Evolutionary conservation across 768 basidiomycete species (phyloP).

Genomic region (Leccinum pellstonianum): DNA sequence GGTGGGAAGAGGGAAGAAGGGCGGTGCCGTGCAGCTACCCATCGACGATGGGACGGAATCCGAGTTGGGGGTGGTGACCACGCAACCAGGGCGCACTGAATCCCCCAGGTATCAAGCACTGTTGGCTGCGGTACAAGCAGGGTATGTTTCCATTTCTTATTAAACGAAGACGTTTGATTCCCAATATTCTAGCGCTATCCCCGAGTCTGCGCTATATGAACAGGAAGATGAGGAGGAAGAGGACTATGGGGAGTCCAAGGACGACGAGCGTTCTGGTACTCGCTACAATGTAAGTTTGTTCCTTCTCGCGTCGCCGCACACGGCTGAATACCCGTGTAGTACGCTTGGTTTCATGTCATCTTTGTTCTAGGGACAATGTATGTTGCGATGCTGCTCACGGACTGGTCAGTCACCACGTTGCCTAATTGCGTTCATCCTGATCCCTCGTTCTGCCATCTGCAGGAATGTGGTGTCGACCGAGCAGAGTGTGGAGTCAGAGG

Average conservation of each 20-base stretch:
- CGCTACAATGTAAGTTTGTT: conserved; percentile 78
- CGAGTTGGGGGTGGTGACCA: conserved; percentile 74
- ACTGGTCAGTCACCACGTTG: conserved; percentile 70
- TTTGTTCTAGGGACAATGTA: conserved; percentile 97
- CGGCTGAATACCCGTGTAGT: conserved; percentile 46
- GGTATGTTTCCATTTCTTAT: conserved; percentile 46
- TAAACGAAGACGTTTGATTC: not conserved
- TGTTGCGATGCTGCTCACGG: conserved; percentile 93
- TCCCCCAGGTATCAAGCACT: conserved; percentile 91
- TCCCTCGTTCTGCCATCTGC: conserved; percentile 6
- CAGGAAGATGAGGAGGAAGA: conserved; percentile 73
- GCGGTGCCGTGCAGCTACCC: conserved; percentile 62
- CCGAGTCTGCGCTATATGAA: conserved; percentile 83
- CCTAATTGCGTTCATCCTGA: not conserved
- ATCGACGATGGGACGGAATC: conserved; percentile 56
- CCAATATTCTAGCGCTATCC: conserved; percentile 64
- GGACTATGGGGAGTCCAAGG: conserved; percentile 67
- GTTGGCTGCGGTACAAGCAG: conserved; percentile 93
- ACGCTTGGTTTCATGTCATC: conserved; percentile 98
- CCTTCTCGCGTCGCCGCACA: not conserved
- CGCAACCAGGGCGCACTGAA: conserved; percentile 81
- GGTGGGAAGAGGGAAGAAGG: conserved; percentile 68
- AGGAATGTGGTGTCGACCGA: conserved; percentile 76
- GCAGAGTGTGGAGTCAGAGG: conserved; percentile 50
- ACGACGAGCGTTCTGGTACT: conserved; percentile 92